Conservation (phyloP, 2,329 filamentous ascomycete species). For the Aspergillus tubingensis region DNA sequence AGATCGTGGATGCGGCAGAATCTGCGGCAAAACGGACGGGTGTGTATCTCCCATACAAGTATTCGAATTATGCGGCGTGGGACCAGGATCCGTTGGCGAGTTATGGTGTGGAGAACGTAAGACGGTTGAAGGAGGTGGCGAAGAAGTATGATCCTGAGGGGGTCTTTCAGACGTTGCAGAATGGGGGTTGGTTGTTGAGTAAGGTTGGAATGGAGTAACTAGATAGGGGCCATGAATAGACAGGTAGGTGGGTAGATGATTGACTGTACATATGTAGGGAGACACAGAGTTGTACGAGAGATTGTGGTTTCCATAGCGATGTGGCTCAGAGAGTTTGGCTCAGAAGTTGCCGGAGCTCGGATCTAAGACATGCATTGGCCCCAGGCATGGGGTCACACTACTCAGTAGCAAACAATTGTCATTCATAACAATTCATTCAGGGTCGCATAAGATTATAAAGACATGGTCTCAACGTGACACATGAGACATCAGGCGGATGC, state of each 20-base stretch:
- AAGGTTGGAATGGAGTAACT: neutral
- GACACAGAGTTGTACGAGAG: neutral
- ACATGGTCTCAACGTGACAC: slow-evolving; percentile 26
- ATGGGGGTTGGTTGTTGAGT: neutral
- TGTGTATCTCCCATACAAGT: slow-evolving; percentile 15
- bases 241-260: neutral
- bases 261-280: no score
- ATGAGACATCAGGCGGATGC: slow-evolving; percentile 25
- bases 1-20: slow-evolving; percentile 15
- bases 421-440: slow-evolving; percentile 1
- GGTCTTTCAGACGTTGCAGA: slow-evolving; percentile 6
- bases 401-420: no score
- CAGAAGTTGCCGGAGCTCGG: no score
- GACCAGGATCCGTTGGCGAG: slow-evolving; percentile 17
- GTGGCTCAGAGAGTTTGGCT: neutral
- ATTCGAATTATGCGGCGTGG: slow-evolving; percentile 19
- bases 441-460: neutral
- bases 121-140: neutral
- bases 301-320: neutral
- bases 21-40: slow-evolving; percentile 8
- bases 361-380: no score
- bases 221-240: neutral
- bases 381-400: no score
- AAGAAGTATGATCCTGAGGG: slow-evolving; percentile 1
- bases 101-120: slow-evolving; percentile 11